These are phyloP conservation scores for Aspergillus fumigatus DNA, from an alignment of 2,329 filamentous ascomycete genomes.

Conservation along the genomic window DNA sequence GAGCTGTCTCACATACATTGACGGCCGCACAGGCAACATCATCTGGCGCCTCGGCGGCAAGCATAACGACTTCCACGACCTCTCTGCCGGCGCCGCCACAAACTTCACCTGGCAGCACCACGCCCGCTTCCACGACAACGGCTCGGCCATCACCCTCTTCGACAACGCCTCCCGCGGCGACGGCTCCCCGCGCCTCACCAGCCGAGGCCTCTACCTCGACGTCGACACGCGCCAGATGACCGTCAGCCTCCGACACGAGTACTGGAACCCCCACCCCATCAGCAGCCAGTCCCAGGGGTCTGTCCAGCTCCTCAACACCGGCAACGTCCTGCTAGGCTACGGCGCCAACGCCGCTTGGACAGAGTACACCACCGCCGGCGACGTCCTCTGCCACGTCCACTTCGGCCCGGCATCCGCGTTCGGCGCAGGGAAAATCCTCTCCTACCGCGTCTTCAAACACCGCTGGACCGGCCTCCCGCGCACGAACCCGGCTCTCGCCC, in stretches of 20 bases:
- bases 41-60: constrained; percentile 51
- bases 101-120: constrained; percentile 52
- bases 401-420: constrained; percentile 32
- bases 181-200: constrained; percentile 21
- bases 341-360: constrained; percentile 48
- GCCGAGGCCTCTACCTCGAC: constrained; percentile 43
- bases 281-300: constrained; percentile 43
- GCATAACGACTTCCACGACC: constrained; percentile 39
- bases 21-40: constrained; percentile 42
- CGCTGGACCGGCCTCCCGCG: constrained; percentile 50
- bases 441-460: constrained; percentile 53
- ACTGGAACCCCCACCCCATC: constrained; percentile 35
- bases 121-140: constrained; percentile 39
- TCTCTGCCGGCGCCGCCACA: constrained; percentile 40
- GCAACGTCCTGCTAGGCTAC: constrained; percentile 48
- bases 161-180: constrained; percentile 34
- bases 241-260: constrained; percentile 38
- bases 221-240: constrained; percentile 42
- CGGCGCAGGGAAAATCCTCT: constrained; percentile 35
- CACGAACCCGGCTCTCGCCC: constrained; percentile 27
- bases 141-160: constrained; percentile 35
- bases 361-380: constrained; percentile 45
- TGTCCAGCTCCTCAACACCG: constrained; percentile 38
- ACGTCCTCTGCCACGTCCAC: constrained; percentile 51
- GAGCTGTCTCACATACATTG: constrained; percentile 37